A percentile compares a stretch with the other conserved stretches of the same genome.
Conservation (phyloP, 1,139 yeast genomes). For the Lodderomyces oxycetoniae region DNA sequence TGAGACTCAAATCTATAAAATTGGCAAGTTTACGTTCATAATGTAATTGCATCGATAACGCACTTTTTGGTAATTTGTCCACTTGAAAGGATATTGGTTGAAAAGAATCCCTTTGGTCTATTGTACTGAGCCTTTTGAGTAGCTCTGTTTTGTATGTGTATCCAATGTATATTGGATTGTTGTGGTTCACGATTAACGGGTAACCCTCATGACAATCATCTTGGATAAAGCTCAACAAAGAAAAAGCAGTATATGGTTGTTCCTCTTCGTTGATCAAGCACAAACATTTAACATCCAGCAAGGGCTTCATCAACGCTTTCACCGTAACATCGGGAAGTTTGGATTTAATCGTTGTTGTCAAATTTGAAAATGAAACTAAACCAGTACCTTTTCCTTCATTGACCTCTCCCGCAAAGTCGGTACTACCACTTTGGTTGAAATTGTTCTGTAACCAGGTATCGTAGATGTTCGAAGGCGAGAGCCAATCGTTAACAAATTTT, state of each 20-base stretch:
- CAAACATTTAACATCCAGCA: constrained; percentile 24
- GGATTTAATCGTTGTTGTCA: constrained; percentile 26
- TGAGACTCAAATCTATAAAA: constrained; percentile 16
- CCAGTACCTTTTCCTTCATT: constrained; percentile 43
- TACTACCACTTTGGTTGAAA: constrained; percentile 20
- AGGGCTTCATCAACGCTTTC: constrained; percentile 31
- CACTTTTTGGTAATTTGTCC: constrained; percentile 16
- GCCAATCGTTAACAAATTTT: constrained; percentile 46
- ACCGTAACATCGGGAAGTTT: constrained; percentile 34
- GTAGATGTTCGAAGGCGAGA: constrained; percentile 45
- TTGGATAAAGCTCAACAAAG: constrained; percentile 19
- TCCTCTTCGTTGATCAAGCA: constrained; percentile 24
- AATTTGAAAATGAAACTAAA: constrained; percentile 20
- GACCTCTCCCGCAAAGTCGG: constrained; percentile 4
- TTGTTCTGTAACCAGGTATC: constrained; percentile 38
- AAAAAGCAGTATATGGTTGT: constrained; percentile 18
- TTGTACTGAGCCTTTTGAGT: constrained; percentile 12
- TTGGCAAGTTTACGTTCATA: constrained; percentile 19
- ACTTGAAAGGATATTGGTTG: constrained; percentile 24
- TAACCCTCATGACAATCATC: constrained; percentile 43
- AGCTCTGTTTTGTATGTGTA: constrained; percentile 32
- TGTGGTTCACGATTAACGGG: constrained; percentile 29
- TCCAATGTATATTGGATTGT: constrained; percentile 31
- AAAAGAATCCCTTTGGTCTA: constrained; percentile 10
- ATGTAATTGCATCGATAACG: constrained; percentile 24